phyloP scores from a whole-genome alignment of 2,329 filamentous ascomycete genomes.

The Rhynchosporium agropyri region DNA sequence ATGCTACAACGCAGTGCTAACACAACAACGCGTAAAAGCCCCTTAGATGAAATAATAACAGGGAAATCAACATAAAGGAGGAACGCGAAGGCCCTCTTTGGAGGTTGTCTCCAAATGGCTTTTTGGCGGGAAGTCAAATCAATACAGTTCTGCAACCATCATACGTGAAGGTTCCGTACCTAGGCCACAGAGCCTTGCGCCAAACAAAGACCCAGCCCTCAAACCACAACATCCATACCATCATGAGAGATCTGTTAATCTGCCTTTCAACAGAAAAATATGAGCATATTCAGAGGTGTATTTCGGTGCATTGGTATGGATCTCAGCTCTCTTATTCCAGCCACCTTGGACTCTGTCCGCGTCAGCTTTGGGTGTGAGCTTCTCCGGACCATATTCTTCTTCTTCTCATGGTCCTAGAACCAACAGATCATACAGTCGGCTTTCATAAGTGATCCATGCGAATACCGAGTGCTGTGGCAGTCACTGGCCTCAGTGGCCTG shows the following conservation, averaged over 20 bases:
- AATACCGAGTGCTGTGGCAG: no score
- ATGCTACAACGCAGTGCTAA: conserved; percentile 1
- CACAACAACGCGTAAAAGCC: background rate
- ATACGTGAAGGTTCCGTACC: background rate
- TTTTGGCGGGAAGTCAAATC: conserved; percentile 3
- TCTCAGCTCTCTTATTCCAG: background rate
- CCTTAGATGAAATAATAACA: background rate
- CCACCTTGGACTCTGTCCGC: no score
- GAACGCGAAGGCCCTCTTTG: conserved; percentile 9
- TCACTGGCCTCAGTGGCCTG: no score
- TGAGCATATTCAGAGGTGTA: background rate
- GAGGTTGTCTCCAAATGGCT: conserved; percentile 8
- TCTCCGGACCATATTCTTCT: no score
- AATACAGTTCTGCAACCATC: conserved; percentile 16
- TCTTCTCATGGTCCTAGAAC: no score
- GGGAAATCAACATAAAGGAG: background rate
- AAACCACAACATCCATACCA: conserved; percentile 10
- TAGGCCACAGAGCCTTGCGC: conserved; percentile 9
- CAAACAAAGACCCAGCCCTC: conserved; percentile 7
- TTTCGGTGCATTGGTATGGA: background rate
- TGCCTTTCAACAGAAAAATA: background rate
- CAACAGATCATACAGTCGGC: no score
- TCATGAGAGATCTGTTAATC: conserved; percentile 7
- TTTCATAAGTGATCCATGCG: no score
- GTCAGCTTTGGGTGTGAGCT: no score